Base-by-base conservation (phyloP, 2,329 filamentous ascomycete genomes). In the Microdochium paspali region DNA sequence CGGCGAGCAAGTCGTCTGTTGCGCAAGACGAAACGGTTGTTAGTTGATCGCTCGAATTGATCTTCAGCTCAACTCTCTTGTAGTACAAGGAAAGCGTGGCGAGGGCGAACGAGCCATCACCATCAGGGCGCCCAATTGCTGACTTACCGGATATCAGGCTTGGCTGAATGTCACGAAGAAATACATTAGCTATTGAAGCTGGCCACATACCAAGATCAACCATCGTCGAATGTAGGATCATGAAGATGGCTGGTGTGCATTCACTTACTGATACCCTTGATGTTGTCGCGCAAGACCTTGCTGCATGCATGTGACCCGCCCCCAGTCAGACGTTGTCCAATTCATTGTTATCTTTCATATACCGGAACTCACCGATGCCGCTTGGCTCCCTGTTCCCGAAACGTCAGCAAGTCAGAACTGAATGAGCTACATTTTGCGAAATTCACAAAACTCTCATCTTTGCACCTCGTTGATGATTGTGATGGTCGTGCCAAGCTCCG, bases 1-100 rank as follows among this genome's bases (percentile, higher is more conserved):
- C 87, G 80, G 5, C 87, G 78, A 1, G 87, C 87, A 0, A 91
- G 65, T 35, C 86, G 82, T 54, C 85, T 82, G 49, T 32, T n/a
- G n/a, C 43, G 3, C 23, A 44, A 30, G 21, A 43, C 24, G n/a
- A n/a, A n/a, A n/a, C n/a, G n/a, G n/a, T n/a, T n/a, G n/a, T n/a
- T n/a, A n/a, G n/a, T n/a, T n/a, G n/a, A n/a, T n/a, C n/a, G n/a
- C n/a, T n/a, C n/a, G n/a, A n/a, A n/a, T n/a, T n/a, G n/a, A n/a
- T n/a, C n/a, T n/a, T n/a, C n/a, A n/a, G n/a, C n/a, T n/a, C n/a
- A n/a, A n/a, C n/a, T n/a, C n/a, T n/a, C n/a, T n/a, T n/a, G n/a
- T n/a, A n/a, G n/a, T n/a, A n/a, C n/a, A n/a, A n/a, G n/a, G n/a
- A n/a, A n/a, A n/a, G n/a, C n/a, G n/a, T n/a, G n/a, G n/a, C n/a